phyloP scores from a whole-genome alignment of 129 eudicot species.

The Sambucus nigra region DNA sequence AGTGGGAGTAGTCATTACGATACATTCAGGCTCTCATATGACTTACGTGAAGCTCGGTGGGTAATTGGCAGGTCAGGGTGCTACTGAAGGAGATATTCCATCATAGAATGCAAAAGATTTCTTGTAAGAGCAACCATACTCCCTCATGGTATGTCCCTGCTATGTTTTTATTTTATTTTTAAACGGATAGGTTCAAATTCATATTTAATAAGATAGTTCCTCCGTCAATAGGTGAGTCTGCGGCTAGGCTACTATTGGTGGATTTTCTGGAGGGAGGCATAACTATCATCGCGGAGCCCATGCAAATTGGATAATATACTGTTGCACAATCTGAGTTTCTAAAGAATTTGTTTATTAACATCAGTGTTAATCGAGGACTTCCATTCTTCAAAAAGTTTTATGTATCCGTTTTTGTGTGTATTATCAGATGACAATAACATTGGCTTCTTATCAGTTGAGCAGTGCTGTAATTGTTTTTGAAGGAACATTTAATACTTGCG shows the following conservation, averaged over 20 bases:
- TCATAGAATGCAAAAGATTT: conserved; percentile 39
- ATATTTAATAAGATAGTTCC: conserved; percentile 25
- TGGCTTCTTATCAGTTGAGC: conserved; percentile 10
- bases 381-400: conserved; percentile 7
- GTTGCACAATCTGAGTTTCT: conserved; percentile 5
- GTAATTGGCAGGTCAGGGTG: conserved; percentile 89
- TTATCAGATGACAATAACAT: conserved; percentile 1
- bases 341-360: not conserved
- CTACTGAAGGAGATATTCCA: conserved; percentile 49
- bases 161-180: conserved; percentile 21
- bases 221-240: conserved; percentile 47
- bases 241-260: conserved; percentile 33
- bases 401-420: conserved; percentile 15
- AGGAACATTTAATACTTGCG: not conserved
- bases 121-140: conserved; percentile 46
- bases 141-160: conserved; percentile 57
- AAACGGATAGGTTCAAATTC: not conserved
- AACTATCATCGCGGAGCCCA: conserved; percentile 24
- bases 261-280: conserved; percentile 38
- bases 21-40: conserved; percentile 9
- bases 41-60: conserved; percentile 58
- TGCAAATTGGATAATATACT: conserved; percentile 29
- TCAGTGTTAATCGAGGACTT: conserved; percentile 12
- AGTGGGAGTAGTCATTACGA: not conserved
- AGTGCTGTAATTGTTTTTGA: conserved; percentile 5